Percentiles rank a stretch among this genome's conserved stretches.
These are phyloP conservation scores for Phytophthora hybrid DNA, from an alignment of 352 stramenopile species.

Conservation along the genomic window DNA sequence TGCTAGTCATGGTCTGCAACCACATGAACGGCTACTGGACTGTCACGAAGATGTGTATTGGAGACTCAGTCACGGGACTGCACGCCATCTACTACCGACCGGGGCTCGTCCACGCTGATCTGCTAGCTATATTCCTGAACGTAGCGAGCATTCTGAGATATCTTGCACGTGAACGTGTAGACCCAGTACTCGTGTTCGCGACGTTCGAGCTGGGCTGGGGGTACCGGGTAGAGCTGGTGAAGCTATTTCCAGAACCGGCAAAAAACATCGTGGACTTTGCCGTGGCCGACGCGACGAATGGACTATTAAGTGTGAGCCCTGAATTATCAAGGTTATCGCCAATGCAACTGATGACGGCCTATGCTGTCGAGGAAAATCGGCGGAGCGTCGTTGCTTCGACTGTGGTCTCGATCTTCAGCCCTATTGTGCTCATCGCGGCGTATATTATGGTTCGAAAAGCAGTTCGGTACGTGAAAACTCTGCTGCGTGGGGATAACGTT, in stretches of 20 bases:
- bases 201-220: conserved; percentile 31
- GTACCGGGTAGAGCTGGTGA: conserved; percentile 3
- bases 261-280: conserved; percentile 13
- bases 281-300: not conserved
- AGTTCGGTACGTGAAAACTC: not conserved
- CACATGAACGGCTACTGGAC: conserved; percentile 43
- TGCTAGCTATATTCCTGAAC: conserved; percentile 43
- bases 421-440: conserved; percentile 19
- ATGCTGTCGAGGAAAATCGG: conserved; percentile 10
- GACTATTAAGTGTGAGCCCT: conserved; percentile 11
- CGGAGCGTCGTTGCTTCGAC: conserved; percentile 7
- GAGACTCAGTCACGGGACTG: conserved; percentile 14
- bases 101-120: conserved; percentile 36
- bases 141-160: conserved; percentile 21
- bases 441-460: conserved; percentile 26
- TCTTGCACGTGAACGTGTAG: conserved; percentile 28
- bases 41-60: conserved; percentile 30
- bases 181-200: conserved; percentile 28
- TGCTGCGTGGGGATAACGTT: not conserved
- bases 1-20: conserved; percentile 34
- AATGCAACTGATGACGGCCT: conserved; percentile 23
- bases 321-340: conserved; percentile 19
- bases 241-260: conserved; percentile 11
- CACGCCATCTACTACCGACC: conserved; percentile 33
- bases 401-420: conserved; percentile 25